These are phyloP conservation scores for Panaeolus papilionaceus DNA, from an alignment of 768 basidiomycete genomes.

Conservation along the genomic window DNA sequence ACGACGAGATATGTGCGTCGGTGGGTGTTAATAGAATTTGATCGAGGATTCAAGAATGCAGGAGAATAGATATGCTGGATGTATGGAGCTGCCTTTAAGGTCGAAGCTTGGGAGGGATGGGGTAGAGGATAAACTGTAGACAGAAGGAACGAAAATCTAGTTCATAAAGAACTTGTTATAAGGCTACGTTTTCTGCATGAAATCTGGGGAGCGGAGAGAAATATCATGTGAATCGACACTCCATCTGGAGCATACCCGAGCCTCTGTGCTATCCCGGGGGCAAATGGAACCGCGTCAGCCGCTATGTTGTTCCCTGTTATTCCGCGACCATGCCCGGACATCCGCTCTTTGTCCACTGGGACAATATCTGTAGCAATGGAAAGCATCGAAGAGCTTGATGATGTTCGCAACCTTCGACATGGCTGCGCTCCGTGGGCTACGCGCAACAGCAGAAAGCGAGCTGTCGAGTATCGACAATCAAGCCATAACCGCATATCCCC, in stretches of 20 bases:
- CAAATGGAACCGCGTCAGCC: slow-evolving; percentile 29
- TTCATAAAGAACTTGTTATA: slow-evolving; percentile 25
- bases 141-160: slow-evolving; percentile 20
- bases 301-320: slow-evolving; percentile 26
- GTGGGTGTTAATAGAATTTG: slow-evolving; percentile 13
- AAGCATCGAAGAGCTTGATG: background rate
- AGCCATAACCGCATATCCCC: slow-evolving; percentile 13
- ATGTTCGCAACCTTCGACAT: slow-evolving; percentile 1
- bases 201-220: slow-evolving; percentile 20
- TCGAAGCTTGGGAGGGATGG: slow-evolving; percentile 1
- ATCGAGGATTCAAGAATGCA: slow-evolving; percentile 20
- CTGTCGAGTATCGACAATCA: slow-evolving; percentile 3
- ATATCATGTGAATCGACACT: slow-evolving; percentile 38
- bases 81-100: slow-evolving; percentile 6
- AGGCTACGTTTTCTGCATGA: slow-evolving; percentile 22
- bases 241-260: slow-evolving; percentile 21
- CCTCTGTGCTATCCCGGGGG: slow-evolving; percentile 24
- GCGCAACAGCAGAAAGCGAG: background rate
- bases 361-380: background rate
- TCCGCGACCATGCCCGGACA: slow-evolving; percentile 27
- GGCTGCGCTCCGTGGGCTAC: background rate
- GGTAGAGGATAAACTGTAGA: slow-evolving; percentile 17
- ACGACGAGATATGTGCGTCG: slow-evolving; percentile 17
- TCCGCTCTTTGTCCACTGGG: slow-evolving; percentile 35
- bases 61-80: slow-evolving; percentile 8